Evolutionary conservation across 805 yeast species (phyloP).

Genomic region (Candida caryicola): DNA sequence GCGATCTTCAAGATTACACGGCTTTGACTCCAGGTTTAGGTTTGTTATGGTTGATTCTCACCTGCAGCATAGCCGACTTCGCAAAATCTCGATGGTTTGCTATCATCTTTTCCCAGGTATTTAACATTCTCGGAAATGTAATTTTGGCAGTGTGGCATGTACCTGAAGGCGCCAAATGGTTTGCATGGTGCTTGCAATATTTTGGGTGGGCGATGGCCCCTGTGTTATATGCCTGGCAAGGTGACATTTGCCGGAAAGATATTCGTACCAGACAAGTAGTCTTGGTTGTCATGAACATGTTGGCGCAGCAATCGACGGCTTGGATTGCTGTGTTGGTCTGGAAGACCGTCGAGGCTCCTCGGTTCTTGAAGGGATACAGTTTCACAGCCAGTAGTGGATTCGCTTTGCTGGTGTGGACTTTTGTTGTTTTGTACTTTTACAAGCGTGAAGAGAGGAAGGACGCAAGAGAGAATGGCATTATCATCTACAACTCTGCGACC

Average conservation of each 20-base stretch:
- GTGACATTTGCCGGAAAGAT: conserved; percentile 57
- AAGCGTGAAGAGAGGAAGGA: conserved; percentile 30
- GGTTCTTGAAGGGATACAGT: conserved; percentile 52
- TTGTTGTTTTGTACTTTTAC: conserved; percentile 49
- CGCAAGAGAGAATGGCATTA: conserved; percentile 37
- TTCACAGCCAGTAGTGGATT: conserved; percentile 48
- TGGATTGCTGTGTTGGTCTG: conserved; percentile 53
- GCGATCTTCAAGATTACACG: conserved; percentile 37
- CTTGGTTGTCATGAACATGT: conserved; percentile 53
- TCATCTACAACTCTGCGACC: conserved; percentile 22
- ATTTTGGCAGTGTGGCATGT: conserved; percentile 61
- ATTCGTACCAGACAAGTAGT: conserved; percentile 54
- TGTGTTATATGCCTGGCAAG: conserved; percentile 55
- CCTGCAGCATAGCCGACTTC: conserved; percentile 38
- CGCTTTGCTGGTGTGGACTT: conserved; percentile 47
- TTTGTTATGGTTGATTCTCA: conserved; percentile 35
- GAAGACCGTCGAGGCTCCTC: conserved; percentile 58
- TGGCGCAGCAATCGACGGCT: conserved; percentile 54
- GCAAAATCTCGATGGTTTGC: conserved; percentile 52
- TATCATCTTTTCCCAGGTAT: conserved; percentile 48
- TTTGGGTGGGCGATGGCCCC: conserved; percentile 66
- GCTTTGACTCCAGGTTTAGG: conserved; percentile 49
- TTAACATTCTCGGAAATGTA: conserved; percentile 53
- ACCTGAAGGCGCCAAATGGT: conserved; percentile 59
- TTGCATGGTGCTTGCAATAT: conserved; percentile 57